These are phyloP conservation scores for Pyrus pyrifolia DNA, from an alignment of 306 rosid genomes.

Conservation along the genomic window DNA sequence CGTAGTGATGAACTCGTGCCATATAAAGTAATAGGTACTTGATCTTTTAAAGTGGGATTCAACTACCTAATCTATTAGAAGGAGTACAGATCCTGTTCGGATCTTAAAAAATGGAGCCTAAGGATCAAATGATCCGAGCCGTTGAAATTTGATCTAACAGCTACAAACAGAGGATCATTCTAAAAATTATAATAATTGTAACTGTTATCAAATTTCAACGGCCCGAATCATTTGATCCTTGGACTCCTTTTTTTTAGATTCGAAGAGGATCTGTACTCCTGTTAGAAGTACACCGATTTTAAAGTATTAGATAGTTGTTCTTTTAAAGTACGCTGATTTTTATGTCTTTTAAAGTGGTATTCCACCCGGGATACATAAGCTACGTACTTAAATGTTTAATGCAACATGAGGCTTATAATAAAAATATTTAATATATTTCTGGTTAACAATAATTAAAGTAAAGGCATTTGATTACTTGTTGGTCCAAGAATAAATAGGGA, in stretches of 20 bases:
- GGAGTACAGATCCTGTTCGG: too few species aligned
- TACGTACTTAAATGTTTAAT: neutral
- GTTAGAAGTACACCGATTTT: too few species aligned
- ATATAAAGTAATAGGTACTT: slow-evolving; percentile 2
- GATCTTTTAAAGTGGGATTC: neutral
- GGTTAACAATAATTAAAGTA: neutral
- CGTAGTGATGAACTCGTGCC: neutral
- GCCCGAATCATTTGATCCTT: too few species aligned
- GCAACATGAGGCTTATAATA: neutral
- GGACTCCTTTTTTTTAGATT: too few species aligned
- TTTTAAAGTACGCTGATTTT: neutral
- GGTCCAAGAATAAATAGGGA: neutral
- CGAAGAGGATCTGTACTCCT: too few species aligned
- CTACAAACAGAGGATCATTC: too few species aligned
- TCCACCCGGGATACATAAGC: neutral
- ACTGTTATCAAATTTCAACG: too few species aligned
- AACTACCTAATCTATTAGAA: slow-evolving; percentile 2
- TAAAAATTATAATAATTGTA: too few species aligned
- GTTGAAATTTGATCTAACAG: too few species aligned
- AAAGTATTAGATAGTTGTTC: neutral
- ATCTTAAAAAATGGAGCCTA: too few species aligned
- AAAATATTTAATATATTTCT: neutral
- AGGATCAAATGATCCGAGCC: too few species aligned
- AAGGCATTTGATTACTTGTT: neutral
- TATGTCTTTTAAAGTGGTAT: too few species aligned